Evolutionary conservation across 352 stramenopile species (phyloP).

Genomic region (Aphanomyces cochlioides): DNA sequence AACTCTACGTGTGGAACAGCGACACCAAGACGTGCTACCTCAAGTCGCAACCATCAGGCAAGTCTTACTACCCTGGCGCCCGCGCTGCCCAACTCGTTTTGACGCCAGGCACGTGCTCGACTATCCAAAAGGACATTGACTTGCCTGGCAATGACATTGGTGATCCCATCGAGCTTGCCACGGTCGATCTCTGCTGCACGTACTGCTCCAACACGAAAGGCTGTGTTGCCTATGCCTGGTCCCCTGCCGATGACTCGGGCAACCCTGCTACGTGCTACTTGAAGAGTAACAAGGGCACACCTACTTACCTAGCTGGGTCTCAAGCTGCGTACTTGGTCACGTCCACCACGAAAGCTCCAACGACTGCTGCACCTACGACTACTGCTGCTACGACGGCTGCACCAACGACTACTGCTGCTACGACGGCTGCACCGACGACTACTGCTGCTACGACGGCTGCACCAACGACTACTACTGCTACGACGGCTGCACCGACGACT

Average conservation of each 20-base stretch:
- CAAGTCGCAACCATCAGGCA: neutral
- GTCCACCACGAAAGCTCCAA: no score
- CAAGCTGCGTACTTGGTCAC: neutral
- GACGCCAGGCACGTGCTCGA: neutral
- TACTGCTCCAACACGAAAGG: slow-evolving; percentile 6
- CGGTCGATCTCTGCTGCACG: slow-evolving; percentile 16
- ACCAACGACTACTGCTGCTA: no score
- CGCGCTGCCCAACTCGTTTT: neutral
- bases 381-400: no score
- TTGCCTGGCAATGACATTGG: slow-evolving; percentile 25
- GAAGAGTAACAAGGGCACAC: slow-evolving; percentile 6
- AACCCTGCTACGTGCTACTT: slow-evolving; percentile 1
- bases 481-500: no score
- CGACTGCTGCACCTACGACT: no score
- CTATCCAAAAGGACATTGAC: slow-evolving; percentile 7
- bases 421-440: no score
- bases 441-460: no score
- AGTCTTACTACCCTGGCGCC: neutral
- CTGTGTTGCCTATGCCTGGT: slow-evolving; percentile 6
- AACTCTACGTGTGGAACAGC: neutral
- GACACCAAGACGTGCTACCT: slow-evolving; percentile 20
- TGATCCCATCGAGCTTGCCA: neutral
- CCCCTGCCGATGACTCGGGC: neutral
- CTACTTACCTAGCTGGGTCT: neutral
- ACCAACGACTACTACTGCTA: no score